Conservation (phyloP, 371 early-diverging fungal species). For the Mucor lusitanicus region DNA sequence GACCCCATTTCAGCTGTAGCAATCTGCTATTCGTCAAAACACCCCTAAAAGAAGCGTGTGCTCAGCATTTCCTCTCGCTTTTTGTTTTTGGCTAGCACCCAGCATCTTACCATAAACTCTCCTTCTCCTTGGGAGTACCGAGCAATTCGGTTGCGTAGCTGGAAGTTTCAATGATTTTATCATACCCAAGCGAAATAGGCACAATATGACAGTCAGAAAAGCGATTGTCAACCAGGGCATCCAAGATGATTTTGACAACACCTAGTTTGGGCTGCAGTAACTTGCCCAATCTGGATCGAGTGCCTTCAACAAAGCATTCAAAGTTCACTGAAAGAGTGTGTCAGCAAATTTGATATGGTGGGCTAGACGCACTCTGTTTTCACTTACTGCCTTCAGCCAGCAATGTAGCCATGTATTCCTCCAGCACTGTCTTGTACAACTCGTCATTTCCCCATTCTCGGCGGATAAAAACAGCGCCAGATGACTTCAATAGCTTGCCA, state of each 20-base stretch:
- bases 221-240: constrained; percentile 64
- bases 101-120: constrained; percentile 63
- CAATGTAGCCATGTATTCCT: constrained; percentile 74
- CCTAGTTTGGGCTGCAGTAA: constrained; percentile 83
- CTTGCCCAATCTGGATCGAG: constrained; percentile 80
- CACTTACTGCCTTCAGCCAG: constrained; percentile 44
- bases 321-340: constrained; percentile 57
- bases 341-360: neutral
- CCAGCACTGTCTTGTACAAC: constrained; percentile 71
- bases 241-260: constrained; percentile 80
- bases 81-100: neutral
- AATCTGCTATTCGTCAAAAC: constrained; percentile 59
- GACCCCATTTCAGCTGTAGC: constrained; percentile 78
- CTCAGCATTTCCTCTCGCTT: neutral
- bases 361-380: neutral
- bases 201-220: constrained; percentile 76
- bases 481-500: constrained; percentile 67
- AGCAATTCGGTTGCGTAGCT: constrained; percentile 73
- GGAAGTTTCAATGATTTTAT: constrained; percentile 86
- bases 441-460: constrained; percentile 81
- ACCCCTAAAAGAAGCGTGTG: constrained; percentile 25
- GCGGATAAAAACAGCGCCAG: constrained; percentile 85
- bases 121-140: constrained; percentile 85
- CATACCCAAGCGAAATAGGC: constrained; percentile 87
- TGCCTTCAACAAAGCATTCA: constrained; percentile 89